phyloP scores from a whole-genome alignment of 352 stramenopile species.

The Phytopythium mirpurense region DNA sequence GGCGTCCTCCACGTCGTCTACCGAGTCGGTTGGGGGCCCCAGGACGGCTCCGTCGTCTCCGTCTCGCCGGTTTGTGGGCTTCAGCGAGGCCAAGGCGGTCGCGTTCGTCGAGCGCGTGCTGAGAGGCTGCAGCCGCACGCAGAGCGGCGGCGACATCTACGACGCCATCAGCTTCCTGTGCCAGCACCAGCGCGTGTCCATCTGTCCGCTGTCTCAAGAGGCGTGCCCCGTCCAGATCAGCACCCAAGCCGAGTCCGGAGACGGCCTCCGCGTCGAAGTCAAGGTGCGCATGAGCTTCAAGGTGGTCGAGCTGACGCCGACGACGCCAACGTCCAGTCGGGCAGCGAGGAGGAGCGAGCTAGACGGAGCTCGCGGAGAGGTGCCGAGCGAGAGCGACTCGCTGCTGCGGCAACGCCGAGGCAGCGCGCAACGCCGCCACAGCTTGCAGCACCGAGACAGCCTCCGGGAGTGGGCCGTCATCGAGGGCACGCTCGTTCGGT shows the following conservation, averaged over 20 bases:
- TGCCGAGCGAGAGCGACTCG: not conserved
- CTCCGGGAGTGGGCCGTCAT: constrained; percentile 47
- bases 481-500: constrained; percentile 44
- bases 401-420: constrained; percentile 1
- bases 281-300: constrained; percentile 73
- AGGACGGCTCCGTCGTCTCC: constrained; percentile 17
- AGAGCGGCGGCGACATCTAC: constrained; percentile 79
- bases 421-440: constrained; percentile 7
- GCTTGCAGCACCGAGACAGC: constrained; percentile 8
- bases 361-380: not conserved
- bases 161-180: constrained; percentile 75
- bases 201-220: constrained; percentile 66
- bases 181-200: constrained; percentile 45
- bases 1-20: constrained; percentile 9
- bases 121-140: constrained; percentile 58
- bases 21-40: not conserved
- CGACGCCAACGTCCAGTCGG: constrained; percentile 7
- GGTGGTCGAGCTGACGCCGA: constrained; percentile 43
- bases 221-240: constrained; percentile 52
- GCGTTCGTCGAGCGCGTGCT: constrained; percentile 70
- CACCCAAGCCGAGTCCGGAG: constrained; percentile 20
- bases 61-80: constrained; percentile 28
- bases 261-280: constrained; percentile 35
- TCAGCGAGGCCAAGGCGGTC: constrained; percentile 46
- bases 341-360: not conserved